Conservation (phyloP, 2,329 filamentous ascomycete species). For the Penicillium psychrosexuale region DNA sequence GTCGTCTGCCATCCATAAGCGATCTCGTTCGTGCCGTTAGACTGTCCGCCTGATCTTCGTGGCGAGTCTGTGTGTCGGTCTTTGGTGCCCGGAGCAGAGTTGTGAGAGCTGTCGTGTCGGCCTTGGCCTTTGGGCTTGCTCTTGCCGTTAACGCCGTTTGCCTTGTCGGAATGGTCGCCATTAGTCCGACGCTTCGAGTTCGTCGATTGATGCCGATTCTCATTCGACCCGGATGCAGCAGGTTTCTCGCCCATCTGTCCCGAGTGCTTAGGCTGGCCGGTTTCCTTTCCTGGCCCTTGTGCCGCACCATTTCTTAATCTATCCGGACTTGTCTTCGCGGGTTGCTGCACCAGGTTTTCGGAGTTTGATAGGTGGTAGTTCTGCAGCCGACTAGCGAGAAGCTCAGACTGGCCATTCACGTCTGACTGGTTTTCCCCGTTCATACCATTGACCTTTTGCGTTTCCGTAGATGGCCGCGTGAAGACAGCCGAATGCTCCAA, state of each 20-base stretch:
- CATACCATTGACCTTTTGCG: slow-evolving; percentile 15
- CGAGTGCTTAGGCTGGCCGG: slow-evolving; percentile 26
- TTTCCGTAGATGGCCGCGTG: slow-evolving; percentile 27
- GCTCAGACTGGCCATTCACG: slow-evolving; percentile 30
- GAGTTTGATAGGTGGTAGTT: slow-evolving; percentile 38
- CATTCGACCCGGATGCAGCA: slow-evolving; percentile 21
- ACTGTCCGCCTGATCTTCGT: slow-evolving; percentile 24
- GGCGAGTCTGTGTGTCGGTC: slow-evolving; percentile 29
- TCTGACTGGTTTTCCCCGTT: slow-evolving; percentile 18
- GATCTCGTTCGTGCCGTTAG: slow-evolving; percentile 29
- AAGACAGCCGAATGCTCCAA: slow-evolving; percentile 32
- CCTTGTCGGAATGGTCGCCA: slow-evolving; percentile 34
- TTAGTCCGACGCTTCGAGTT: slow-evolving; percentile 34
- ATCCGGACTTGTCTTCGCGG: slow-evolving; percentile 23
- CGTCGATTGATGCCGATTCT: slow-evolving; percentile 29
- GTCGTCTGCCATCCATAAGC: slow-evolving; percentile 45
- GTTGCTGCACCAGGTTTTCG: slow-evolving; percentile 28
- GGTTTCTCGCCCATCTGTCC: slow-evolving; percentile 24
- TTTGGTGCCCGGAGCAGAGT: slow-evolving; percentile 20
- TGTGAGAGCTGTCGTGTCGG: slow-evolving; percentile 25
- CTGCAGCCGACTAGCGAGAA: slow-evolving; percentile 39
- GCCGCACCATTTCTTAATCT: slow-evolving; percentile 21
- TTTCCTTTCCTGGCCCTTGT: slow-evolving; percentile 29
- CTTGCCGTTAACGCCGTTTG: slow-evolving; percentile 34
- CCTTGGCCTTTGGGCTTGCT: slow-evolving; percentile 34